Percentiles rank a stretch among this genome's conserved stretches.
Evolutionary conservation across 2,329 filamentous ascomycete genomes (phyloP).

Genomic region (Diplodia seriata): DNA sequence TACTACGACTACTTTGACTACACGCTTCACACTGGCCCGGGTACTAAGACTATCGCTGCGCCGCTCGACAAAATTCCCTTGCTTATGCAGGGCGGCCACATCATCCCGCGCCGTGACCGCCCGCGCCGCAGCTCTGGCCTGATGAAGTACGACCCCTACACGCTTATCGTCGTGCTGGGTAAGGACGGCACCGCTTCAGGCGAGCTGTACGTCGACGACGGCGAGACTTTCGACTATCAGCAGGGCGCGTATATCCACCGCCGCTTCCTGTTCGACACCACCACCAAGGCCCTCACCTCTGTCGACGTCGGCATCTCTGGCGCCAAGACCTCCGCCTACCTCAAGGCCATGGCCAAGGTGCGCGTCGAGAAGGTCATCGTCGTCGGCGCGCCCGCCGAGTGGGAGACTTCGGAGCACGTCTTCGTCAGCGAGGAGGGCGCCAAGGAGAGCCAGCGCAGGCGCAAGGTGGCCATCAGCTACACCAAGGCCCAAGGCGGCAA

Average conservation of each 20-base stretch:
- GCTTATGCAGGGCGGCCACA: conserved; percentile 90
- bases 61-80: conserved; percentile 87
- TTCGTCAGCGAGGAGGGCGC: conserved; percentile 68
- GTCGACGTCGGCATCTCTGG: conserved; percentile 63
- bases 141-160: conserved; percentile 96
- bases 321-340: conserved; percentile 73
- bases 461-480: conserved; percentile 66
- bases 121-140: conserved; percentile 83
- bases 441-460: conserved; percentile 51
- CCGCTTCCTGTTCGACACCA: conserved; percentile 69
- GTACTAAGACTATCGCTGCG: conserved; percentile 75
- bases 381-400: conserved; percentile 76
- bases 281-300: conserved; percentile 67
- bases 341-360: conserved; percentile 80
- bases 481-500: conserved; percentile 59
- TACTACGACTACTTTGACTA: conserved; percentile 98
- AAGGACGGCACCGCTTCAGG: conserved; percentile 76
- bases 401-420: conserved; percentile 69
- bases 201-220: conserved; percentile 89
- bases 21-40: conserved; percentile 73
- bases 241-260: conserved; percentile 88
- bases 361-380: conserved; percentile 83
- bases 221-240: conserved; percentile 88
- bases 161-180: conserved; percentile 77
- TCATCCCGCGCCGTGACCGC: conserved; percentile 87